Evolutionary conservation across 2,329 filamentous ascomycete genomes (phyloP).

Genomic region (Orbilia oligospora): DNA sequence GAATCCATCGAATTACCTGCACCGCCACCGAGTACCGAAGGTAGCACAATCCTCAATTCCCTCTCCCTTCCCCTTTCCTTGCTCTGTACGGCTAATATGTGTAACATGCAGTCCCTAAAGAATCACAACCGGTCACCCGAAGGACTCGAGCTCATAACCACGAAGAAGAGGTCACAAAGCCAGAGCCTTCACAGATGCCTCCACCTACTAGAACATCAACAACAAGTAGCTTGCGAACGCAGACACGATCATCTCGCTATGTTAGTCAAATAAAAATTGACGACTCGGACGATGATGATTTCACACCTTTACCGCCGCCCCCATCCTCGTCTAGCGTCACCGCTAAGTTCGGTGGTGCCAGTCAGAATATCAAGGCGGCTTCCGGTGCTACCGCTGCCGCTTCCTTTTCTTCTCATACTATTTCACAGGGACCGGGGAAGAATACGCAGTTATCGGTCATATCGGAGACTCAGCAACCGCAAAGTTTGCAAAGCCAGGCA

Average conservation of each 20-base stretch:
- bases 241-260: constrained; percentile 52
- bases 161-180: background rate
- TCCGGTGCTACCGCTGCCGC: background rate
- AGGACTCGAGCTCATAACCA: constrained; percentile 21
- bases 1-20: constrained; percentile 66
- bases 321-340: constrained; percentile 24
- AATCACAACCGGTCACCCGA: constrained; percentile 38
- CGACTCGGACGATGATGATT: constrained; percentile 57
- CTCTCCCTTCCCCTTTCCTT: background rate
- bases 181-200: constrained; percentile 12
- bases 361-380: constrained; percentile 3
- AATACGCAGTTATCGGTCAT: constrained; percentile 43
- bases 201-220: constrained; percentile 32
- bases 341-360: background rate
- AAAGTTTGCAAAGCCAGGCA: constrained; percentile 20
- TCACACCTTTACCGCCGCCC: constrained; percentile 47
- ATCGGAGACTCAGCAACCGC: constrained; percentile 36
- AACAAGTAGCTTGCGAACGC: constrained; percentile 31
- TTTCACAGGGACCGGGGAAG: constrained; percentile 33
- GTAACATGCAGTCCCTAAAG: constrained; percentile 29
- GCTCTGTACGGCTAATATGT: background rate
- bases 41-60: constrained; percentile 52
- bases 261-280: constrained; percentile 59
- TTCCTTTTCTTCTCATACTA: constrained; percentile 62
- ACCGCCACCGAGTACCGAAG: constrained; percentile 64